Conservation (phyloP, 352 stramenopile species). For the Aphanomyces invadans region DNA sequence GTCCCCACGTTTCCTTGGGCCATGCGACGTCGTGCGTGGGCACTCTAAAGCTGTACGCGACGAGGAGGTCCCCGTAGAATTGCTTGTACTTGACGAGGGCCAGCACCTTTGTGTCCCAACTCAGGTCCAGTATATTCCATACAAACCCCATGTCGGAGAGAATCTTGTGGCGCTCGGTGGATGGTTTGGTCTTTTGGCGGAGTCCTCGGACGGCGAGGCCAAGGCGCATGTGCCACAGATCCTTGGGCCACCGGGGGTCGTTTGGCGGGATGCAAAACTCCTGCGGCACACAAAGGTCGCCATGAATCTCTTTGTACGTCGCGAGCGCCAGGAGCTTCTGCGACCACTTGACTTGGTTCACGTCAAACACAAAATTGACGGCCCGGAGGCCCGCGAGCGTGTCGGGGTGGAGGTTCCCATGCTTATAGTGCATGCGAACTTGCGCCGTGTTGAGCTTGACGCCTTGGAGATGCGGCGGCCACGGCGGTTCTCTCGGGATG, state of each 20-base stretch:
- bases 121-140: conserved; percentile 78
- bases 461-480: conserved; percentile 6
- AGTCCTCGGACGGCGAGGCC: conserved; percentile 86
- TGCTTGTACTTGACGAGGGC: conserved; percentile 51
- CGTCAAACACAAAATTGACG: conserved; percentile 23
- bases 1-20: conserved; percentile 41
- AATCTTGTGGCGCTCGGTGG: conserved; percentile 43
- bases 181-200: conserved; percentile 43
- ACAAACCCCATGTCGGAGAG: conserved; percentile 88
- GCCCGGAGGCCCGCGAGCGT: not conserved
- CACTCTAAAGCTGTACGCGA: conserved; percentile 58
- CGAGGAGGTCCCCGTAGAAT: conserved; percentile 46
- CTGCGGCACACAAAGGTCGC: conserved; percentile 87
- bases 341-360: conserved; percentile 19
- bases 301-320: conserved; percentile 70
- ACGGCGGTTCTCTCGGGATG: not conserved
- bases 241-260: conserved; percentile 59
- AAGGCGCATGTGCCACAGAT: conserved; percentile 76
- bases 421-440: conserved; percentile 20
- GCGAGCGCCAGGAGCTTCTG: conserved; percentile 53
- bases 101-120: conserved; percentile 65
- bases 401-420: conserved; percentile 14
- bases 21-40: conserved; percentile 36
- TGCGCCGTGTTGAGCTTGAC: conserved; percentile 19
- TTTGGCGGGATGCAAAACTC: conserved; percentile 81